Evolutionary conservation across 331 rosid species (phyloP).

Genomic region (Quercus tomentella): DNA sequence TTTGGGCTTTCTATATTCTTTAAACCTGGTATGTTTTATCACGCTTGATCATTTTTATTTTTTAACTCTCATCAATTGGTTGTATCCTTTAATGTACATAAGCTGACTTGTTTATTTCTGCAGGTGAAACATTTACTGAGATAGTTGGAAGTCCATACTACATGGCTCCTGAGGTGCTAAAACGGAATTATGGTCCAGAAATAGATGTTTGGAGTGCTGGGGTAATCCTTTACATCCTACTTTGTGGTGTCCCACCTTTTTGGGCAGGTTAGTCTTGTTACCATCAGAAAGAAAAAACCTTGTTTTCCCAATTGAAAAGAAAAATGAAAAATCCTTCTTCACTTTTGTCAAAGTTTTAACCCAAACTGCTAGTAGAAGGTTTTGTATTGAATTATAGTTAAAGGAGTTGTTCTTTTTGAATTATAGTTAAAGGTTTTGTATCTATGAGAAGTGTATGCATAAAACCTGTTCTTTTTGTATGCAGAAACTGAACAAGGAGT

Average conservation of each 20-base stretch:
- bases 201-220: conserved; percentile 99
- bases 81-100: conserved; percentile 12
- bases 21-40: conserved; percentile 64
- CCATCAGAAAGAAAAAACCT: background rate
- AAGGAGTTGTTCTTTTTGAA: too few species aligned
- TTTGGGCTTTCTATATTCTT: conserved; percentile 92
- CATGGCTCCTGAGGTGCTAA: conserved; percentile 99
- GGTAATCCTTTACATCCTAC: conserved; percentile 89
- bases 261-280: conserved; percentile 84
- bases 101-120: background rate
- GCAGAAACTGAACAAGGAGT: conserved; percentile 99
- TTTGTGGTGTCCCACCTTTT: conserved; percentile 95
- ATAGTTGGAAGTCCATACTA: conserved; percentile 99
- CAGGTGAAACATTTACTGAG: conserved; percentile 81
- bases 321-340: background rate
- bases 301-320: background rate
- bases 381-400: background rate
- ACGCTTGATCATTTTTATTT: background rate
- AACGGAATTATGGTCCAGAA: conserved; percentile 82
- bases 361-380: background rate
- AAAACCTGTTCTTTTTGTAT: conserved; percentile 9
- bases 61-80: background rate
- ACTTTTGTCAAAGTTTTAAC: background rate
- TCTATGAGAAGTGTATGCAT: background rate
- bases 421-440: background rate